These are phyloP conservation scores for Fibroporia radiculosa DNA, from an alignment of 768 basidiomycete genomes.

Conservation along the genomic window DNA sequence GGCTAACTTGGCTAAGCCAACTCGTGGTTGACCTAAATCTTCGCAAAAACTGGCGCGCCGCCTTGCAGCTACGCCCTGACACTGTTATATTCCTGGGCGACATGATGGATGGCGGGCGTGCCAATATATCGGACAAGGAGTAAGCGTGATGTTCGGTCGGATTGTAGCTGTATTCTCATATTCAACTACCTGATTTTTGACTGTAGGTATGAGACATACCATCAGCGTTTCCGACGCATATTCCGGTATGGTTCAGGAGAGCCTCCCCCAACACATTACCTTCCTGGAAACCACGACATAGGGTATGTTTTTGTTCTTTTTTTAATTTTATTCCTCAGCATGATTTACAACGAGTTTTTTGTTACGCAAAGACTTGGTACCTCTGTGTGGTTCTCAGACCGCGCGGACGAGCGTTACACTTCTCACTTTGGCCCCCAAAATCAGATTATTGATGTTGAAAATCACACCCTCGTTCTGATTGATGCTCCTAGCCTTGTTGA, in stretches of 20 bases:
- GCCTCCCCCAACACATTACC: constrained; percentile 49
- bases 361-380: constrained; percentile 23
- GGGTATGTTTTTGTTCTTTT: constrained; percentile 39
- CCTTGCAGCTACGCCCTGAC: constrained; percentile 54
- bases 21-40: constrained; percentile 74
- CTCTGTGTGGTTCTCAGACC: constrained; percentile 17
- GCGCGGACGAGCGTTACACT: constrained; percentile 44
- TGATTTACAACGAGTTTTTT: constrained; percentile 1
- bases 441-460: constrained; percentile 52
- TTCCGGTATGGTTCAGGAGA: constrained; percentile 39
- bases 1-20: constrained; percentile 53
- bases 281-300: constrained; percentile 90
- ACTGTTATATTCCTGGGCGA: constrained; percentile 81
- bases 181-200: neutral
- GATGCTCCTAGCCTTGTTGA: constrained; percentile 71
- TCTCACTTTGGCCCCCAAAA: constrained; percentile 74
- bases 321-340: constrained; percentile 2
- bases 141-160: constrained; percentile 36
- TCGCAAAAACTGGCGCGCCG: constrained; percentile 76
- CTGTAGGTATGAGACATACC: constrained; percentile 67
- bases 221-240: constrained; percentile 58
- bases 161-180: neutral
- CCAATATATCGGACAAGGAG: constrained; percentile 58
- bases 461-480: constrained; percentile 64
- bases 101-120: constrained; percentile 84